These are phyloP conservation scores for Salix suchowensis DNA, from an alignment of 345 rosid species.

Conservation along the genomic window DNA sequence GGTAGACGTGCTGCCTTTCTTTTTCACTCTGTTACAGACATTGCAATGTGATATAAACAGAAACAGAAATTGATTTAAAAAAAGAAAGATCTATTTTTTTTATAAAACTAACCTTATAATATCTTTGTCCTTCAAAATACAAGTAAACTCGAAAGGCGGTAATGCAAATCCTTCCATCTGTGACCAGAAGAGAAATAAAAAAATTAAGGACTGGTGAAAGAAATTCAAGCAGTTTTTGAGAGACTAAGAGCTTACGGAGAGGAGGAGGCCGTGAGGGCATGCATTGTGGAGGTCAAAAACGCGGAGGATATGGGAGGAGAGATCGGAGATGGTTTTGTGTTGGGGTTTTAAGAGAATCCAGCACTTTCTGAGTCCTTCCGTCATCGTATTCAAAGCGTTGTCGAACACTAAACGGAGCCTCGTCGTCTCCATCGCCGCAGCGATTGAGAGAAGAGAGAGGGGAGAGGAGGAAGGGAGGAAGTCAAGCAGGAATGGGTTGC, in stretches of 20 bases:
- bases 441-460: not conserved
- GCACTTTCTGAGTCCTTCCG: slow-evolving; percentile 55
- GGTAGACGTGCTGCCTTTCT: slow-evolving; percentile 31
- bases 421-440: slow-evolving; percentile 37
- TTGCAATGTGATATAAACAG: not conserved
- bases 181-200: not conserved
- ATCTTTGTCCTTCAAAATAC: slow-evolving; percentile 72
- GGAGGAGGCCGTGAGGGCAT: slow-evolving; percentile 72
- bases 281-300: slow-evolving; percentile 51
- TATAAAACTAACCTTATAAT: slow-evolving; percentile 52
- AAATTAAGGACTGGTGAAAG: not conserved
- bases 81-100: not conserved
- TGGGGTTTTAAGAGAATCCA: slow-evolving; percentile 81
- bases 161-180: slow-evolving; percentile 94
- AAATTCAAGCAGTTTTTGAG: not conserved
- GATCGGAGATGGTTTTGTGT: slow-evolving; percentile 58
- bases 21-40: slow-evolving; percentile 50
- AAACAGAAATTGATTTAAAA: not conserved
- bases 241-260: slow-evolving; percentile 39
- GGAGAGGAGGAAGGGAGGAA: not conserved
- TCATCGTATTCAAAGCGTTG: slow-evolving; percentile 47
- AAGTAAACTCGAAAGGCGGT: slow-evolving; percentile 77
- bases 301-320: slow-evolving; percentile 51
- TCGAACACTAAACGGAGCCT: slow-evolving; percentile 70
- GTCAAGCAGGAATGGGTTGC: not conserved